These are phyloP conservation scores for Salix koriyanagi DNA, from an alignment of 345 rosid genomes.

Conservation along the genomic window DNA sequence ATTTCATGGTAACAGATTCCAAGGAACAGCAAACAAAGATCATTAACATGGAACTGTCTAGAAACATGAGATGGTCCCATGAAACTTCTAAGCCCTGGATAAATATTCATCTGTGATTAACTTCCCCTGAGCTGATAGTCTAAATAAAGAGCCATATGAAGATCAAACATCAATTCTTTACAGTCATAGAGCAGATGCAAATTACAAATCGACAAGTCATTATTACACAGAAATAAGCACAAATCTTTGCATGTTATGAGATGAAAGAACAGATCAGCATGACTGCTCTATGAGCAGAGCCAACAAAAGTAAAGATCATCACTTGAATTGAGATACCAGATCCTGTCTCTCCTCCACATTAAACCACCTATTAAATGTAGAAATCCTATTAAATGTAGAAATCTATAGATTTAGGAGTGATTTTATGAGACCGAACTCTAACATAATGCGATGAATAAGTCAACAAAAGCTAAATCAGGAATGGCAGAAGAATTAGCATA, in stretches of 20 bases:
- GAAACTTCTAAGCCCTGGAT: not conserved
- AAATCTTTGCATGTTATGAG: not conserved
- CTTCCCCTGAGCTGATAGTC: not conserved
- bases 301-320: not conserved
- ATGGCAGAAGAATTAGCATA: not conserved
- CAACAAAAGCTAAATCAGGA: not conserved
- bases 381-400: not conserved
- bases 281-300: not conserved
- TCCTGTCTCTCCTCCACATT: not conserved
- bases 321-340: not conserved
- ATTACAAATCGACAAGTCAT: not conserved
- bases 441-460: not conserved
- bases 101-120: not conserved
- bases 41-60: not conserved
- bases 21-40: not conserved
- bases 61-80: not conserved
- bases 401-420: not conserved
- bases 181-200: not conserved
- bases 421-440: not conserved
- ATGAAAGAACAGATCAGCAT: not conserved
- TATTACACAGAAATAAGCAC: not conserved
- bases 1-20: not conserved
- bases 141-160: not conserved
- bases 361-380: not conserved
- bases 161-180: not conserved